Conservation (phyloP, 139 green algal genomes). For the Chlorella vulgaris region DNA sequence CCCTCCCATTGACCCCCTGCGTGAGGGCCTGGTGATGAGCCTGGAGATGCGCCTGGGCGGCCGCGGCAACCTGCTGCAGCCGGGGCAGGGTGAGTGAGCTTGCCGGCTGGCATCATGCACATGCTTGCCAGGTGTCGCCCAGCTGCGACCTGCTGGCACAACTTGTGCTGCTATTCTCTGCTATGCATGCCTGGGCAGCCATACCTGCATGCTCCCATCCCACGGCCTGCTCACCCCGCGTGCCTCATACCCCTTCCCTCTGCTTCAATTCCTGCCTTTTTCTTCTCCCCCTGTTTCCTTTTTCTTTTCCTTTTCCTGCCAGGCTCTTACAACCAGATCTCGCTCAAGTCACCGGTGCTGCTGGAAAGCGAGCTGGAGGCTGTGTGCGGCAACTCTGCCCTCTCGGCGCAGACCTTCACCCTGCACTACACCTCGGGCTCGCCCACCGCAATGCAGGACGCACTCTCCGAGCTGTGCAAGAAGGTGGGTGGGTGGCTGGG, state of each 20-base stretch:
- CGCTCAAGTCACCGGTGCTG: slow-evolving; percentile 89
- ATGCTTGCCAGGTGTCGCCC: neutral
- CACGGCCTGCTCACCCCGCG: no score
- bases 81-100: slow-evolving; percentile 66
- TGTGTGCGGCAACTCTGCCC: slow-evolving; percentile 57
- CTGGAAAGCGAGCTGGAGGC: slow-evolving; percentile 88
- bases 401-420: slow-evolving; percentile 56
- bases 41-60: slow-evolving; percentile 94
- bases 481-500: neutral
- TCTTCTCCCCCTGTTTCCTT: neutral
- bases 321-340: slow-evolving; percentile 62
- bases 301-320: neutral
- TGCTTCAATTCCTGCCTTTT: neutral
- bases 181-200: no score
- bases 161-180: no score
- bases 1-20: slow-evolving; percentile 98
- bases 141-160: no score
- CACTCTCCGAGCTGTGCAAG: slow-evolving; percentile 16
- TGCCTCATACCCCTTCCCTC: neutral
- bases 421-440: slow-evolving; percentile 29
- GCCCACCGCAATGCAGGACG: slow-evolving; percentile 9
- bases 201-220: no score
- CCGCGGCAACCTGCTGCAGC: slow-evolving; percentile 95
- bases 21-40: slow-evolving; percentile 98
- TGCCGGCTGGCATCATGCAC: neutral